Base-by-base conservation (phyloP, 495 filamentous ascomycete species). In the Apodospora peruviana region DNA sequence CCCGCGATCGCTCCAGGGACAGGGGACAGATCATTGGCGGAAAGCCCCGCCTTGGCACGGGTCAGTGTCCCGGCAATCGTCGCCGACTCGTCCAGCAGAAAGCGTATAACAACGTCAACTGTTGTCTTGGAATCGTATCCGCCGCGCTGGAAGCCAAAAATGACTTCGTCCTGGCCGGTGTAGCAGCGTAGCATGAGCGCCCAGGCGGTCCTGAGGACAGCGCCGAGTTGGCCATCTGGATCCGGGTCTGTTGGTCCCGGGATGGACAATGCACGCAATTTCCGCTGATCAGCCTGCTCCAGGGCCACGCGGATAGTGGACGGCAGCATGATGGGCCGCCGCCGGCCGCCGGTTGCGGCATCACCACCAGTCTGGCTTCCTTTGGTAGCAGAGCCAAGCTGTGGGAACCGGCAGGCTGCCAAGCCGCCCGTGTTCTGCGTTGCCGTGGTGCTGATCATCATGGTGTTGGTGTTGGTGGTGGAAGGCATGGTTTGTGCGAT, bases 91-190 rank as follows among this genome's bases (percentile, higher is more conserved):
- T 52, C 32, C 8, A 61, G 43, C 1, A 14, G 16, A 22, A 58
- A 51, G 8, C 46, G 45, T n/a, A 46, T 48, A 22, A 56, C 40
- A 22, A 42, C 22, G 7, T 32, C 27, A n/a, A n/a, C n/a, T n/a
- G n/a, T n/a, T n/a, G n/a, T n/a, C 7, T 32, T 14, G 3, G 48
- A 24, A 12, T 55, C 21, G 14, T 17, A 22, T 16, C 27, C 51
- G 46, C 32, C 37, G 36, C 17, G 38, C 24, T 47, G 41, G 32
- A 61, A 58, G 12, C 27, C 21, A 27, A 61, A 61, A 42, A 2
- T 32, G 12, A 61, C 55, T 18, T 56, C 49, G 18, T 61, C 58
- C 32, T 61, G 55, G 12, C 52, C 55, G 9, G 58, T 61, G 22
- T 61, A 61, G 39, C 52, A 54, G 7, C 52, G 52, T 22, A 61